Percentiles rank a stretch among this genome's conserved stretches.
Conservation (phyloP, 108 stramenopile genomes). For the Aurantiochytrium sp. region DNA sequence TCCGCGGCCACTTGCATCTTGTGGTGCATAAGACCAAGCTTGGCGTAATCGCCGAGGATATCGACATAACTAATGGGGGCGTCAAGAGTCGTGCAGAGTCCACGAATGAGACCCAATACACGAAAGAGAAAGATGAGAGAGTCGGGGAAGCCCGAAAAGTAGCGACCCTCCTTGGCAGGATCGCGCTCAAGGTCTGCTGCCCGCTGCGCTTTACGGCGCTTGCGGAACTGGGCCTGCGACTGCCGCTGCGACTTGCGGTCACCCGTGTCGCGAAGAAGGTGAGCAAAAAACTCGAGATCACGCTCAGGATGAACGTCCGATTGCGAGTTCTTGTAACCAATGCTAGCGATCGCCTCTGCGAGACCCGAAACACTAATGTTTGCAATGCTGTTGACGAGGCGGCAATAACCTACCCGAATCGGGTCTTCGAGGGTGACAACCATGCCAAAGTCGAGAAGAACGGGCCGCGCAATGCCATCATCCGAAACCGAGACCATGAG, state of each 20-base stretch:
- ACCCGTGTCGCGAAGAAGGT: neutral
- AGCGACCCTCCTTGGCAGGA: neutral
- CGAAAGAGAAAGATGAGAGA: constrained; percentile 5
- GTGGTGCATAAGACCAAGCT: neutral
- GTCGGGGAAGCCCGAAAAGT: neutral
- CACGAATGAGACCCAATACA: neutral
- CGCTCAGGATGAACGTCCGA: neutral
- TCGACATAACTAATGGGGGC: constrained; percentile 9
- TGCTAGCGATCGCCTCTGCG: neutral
- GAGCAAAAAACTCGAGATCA: neutral
- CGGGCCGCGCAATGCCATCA: neutral
- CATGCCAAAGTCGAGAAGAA: constrained; percentile 21
- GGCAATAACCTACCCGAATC: neutral
- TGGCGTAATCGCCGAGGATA: neutral
- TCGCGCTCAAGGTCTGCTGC: neutral
- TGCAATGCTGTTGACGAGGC: neutral
- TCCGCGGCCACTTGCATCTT: neutral
- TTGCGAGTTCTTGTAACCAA: constrained; percentile 16
- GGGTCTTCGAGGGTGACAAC: neutral
- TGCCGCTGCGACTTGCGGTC: neutral
- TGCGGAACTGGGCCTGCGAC: neutral
- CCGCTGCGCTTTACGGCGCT: neutral
- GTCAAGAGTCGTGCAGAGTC: neutral
- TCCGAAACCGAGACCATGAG: neutral
- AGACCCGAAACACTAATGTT: neutral